Conservation (phyloP, 1,139 yeast species). For the Geotrichum reessii region DNA sequence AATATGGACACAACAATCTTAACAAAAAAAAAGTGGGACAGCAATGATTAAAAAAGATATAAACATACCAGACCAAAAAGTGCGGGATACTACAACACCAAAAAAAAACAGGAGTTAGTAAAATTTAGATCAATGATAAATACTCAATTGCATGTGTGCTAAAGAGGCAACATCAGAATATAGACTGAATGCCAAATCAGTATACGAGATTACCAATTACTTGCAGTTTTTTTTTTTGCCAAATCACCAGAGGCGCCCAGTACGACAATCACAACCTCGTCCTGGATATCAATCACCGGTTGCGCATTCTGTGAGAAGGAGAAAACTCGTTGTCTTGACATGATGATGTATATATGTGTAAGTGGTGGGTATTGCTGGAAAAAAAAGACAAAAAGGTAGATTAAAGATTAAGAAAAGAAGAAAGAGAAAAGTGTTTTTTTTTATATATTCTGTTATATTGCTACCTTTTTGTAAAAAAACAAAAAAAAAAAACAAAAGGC, state of each 20-base stretch:
- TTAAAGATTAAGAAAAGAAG: no score
- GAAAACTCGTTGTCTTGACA: constrained; percentile 11
- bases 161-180: no score
- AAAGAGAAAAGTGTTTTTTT: no score
- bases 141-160: no score
- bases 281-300: constrained; percentile 9
- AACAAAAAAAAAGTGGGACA: background rate
- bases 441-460: no score
- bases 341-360: background rate
- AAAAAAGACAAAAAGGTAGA: background rate
- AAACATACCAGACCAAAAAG: constrained; percentile 13
- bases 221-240: constrained; percentile 85
- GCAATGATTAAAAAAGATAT: background rate
- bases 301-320: constrained; percentile 1
- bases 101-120: constrained; percentile 11
- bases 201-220: constrained; percentile 32
- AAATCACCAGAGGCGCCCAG: constrained; percentile 97
- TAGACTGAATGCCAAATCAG: no score
- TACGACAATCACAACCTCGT: constrained; percentile 50
- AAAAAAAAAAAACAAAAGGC: no score
- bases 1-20: background rate
- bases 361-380: background rate
- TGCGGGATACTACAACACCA: constrained; percentile 12
- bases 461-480: no score
- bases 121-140: no score